phyloP scores from a whole-genome alignment of 768 basidiomycete species.

The Panaeolus papilionaceus region DNA sequence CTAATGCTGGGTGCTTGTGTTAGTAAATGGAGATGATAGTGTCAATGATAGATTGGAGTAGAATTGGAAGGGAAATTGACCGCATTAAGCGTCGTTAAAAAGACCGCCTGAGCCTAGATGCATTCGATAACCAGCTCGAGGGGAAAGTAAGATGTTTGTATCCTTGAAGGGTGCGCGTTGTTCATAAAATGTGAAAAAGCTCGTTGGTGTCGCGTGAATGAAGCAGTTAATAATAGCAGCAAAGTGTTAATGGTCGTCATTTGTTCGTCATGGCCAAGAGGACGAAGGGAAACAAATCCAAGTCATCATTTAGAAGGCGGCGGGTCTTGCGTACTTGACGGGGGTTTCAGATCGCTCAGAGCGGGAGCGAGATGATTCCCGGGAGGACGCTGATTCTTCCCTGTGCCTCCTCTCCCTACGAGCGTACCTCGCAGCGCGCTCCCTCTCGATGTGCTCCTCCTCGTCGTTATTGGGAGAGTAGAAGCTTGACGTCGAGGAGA shows the following conservation, averaged over 20 bases:
- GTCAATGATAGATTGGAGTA: neutral
- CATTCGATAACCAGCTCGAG: slow-evolving; percentile 11
- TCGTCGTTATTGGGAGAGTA: slow-evolving; percentile 5
- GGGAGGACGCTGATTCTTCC: neutral
- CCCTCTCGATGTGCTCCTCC: slow-evolving; percentile 12
- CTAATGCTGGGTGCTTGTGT: neutral
- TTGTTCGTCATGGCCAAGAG: neutral
- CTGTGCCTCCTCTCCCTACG: slow-evolving; percentile 12
- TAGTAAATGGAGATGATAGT: neutral
- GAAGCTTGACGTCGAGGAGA: slow-evolving; percentile 15
- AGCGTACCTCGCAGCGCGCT: slow-evolving; percentile 8
- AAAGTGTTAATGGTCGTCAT: neutral
- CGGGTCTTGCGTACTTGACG: neutral
- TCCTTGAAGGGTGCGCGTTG: neutral
- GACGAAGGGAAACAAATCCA: neutral
- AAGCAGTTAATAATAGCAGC: slow-evolving; percentile 7
- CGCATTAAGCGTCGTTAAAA: slow-evolving; percentile 1
- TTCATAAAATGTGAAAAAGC: neutral
- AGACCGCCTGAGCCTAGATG: neutral
- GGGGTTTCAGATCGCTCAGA: slow-evolving; percentile 6
- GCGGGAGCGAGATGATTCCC: slow-evolving; percentile 8
- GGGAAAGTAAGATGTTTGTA: neutral
- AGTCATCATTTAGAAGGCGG: slow-evolving; percentile 2
- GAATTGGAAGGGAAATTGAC: neutral
- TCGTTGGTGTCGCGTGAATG: neutral